Base-by-base conservation (phyloP, 257 asterid species). In the Eucommia ulmoides region DNA sequence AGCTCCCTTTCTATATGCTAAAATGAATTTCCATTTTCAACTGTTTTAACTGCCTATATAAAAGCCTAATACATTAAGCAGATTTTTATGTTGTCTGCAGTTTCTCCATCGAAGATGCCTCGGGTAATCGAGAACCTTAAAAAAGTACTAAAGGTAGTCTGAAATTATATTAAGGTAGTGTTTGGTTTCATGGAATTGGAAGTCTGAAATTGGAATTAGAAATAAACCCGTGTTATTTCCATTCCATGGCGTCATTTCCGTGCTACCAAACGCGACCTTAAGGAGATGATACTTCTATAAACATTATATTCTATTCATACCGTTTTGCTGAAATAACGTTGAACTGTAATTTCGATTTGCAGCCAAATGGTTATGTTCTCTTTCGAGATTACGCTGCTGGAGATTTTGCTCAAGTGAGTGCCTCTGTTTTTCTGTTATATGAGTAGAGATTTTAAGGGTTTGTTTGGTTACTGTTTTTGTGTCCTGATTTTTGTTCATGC, bases 61-160 rank as follows among this genome's bases (percentile, higher is more conserved):
- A 41, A 45, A 22, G 47, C 51, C 71, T 68, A 63, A 68, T 58
- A 33, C 22, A 44, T 41, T 50, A 38, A 61, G 65, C 82, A 88
- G 97, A 68, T 88, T 56, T 84, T 83, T 77, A 78, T 65, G 72
- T 65, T 88, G 63, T 88, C 95, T 71, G 95, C 93, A 71, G 77
- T 83, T 73, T 70, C 93, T 62, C 94, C 93, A n/a, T 59, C 58
- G 45, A 81, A 81, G 76, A 78, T 87, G 94, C 73, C 79, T 26
- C 65, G 52, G 26, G 70, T 79, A 54, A 58, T 83, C 33, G 77
- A 74, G 58, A 88, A 88, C 67, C 66, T 80, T 51, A 79, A 74
- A 60, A 75, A 70, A 75, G 79, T 81, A 38, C 64, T 84, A 20
- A 88, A 83, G 95, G 95, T 83, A 62, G 23, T 25, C n/a, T n/a